These are phyloP conservation scores for Rhododendron mucronatum DNA, from an alignment of 148 eudicot genomes.

Conservation along the genomic window DNA sequence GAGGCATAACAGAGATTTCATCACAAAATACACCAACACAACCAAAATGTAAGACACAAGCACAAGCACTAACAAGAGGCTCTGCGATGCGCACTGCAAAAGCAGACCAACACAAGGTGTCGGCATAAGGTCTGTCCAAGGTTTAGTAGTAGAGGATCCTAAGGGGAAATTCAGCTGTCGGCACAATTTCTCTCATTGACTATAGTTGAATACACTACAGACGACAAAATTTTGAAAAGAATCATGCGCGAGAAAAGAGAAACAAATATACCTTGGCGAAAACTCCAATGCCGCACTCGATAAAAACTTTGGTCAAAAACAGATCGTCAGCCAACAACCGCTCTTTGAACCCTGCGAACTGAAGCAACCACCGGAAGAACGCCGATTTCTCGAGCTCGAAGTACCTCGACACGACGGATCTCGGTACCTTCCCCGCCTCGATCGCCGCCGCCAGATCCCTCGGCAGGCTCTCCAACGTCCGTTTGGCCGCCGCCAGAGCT, in stretches of 20 bases:
- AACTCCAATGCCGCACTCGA: constrained; percentile 90
- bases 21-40: too few relatives aligned
- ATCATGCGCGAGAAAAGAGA: neutral
- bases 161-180: too few relatives aligned
- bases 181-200: neutral
- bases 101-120: too few relatives aligned
- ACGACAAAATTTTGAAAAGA: neutral
- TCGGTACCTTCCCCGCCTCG: constrained; percentile 54
- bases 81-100: too few relatives aligned
- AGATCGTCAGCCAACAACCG: constrained; percentile 90
- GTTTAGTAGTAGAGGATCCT: too few relatives aligned
- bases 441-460: constrained; percentile 71
- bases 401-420: constrained; percentile 49
- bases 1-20: too few relatives aligned
- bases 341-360: constrained; percentile 76
- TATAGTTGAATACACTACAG: neutral
- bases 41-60: too few relatives aligned
- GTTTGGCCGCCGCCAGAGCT: constrained; percentile 51
- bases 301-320: constrained; percentile 65
- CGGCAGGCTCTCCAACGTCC: constrained; percentile 73
- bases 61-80: too few relatives aligned
- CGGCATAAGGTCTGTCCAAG: too few relatives aligned
- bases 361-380: constrained; percentile 65
- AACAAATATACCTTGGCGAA: constrained; percentile 56
- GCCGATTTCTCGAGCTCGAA: constrained; percentile 58